phyloP scores from a whole-genome alignment of 805 yeast genomes.

The Maudiozyma saulgeensis region DNA sequence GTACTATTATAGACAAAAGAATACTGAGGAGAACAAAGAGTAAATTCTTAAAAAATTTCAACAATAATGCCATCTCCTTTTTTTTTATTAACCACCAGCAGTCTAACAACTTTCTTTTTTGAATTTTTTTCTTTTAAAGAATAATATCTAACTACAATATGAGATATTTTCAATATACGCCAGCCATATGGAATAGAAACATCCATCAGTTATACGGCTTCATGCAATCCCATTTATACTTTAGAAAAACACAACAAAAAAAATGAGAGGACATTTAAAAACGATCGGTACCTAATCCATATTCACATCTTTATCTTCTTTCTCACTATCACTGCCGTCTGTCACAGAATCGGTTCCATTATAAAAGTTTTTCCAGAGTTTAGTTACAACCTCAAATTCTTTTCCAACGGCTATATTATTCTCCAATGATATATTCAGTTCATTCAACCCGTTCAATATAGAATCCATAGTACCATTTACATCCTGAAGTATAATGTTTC shows the following conservation, averaged over 20 bases:
- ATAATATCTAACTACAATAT: neutral
- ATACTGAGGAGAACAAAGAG: too few relatives aligned
- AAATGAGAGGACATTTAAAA: neutral
- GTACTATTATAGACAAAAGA: too few relatives aligned
- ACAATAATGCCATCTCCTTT: too few relatives aligned
- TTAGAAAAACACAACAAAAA: neutral
- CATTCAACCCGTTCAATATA: slow-evolving; percentile 52
- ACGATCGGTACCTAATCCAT: neutral
- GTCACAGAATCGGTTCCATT: slow-evolving; percentile 32
- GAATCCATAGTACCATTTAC: slow-evolving; percentile 44
- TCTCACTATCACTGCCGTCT: slow-evolving; percentile 4
- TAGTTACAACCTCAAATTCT: slow-evolving; percentile 62
- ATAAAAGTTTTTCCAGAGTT: slow-evolving; percentile 63
- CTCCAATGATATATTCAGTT: slow-evolving; percentile 57
- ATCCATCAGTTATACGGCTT: too few relatives aligned
- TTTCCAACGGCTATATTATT: slow-evolving; percentile 64
- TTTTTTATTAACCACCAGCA: too few relatives aligned
- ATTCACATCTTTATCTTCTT: slow-evolving; percentile 3
- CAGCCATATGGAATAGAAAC: too few relatives aligned
- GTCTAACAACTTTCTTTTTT: too few relatives aligned
- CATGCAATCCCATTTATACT: neutral
- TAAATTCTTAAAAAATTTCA: too few relatives aligned
- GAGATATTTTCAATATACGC: too few relatives aligned
- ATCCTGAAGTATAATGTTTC: slow-evolving; percentile 24
- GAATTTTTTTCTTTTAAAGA: neutral